Base-by-base conservation (phyloP, 371 early-diverging fungal genomes). In the Paramicrosporidium saccamoebae region DNA sequence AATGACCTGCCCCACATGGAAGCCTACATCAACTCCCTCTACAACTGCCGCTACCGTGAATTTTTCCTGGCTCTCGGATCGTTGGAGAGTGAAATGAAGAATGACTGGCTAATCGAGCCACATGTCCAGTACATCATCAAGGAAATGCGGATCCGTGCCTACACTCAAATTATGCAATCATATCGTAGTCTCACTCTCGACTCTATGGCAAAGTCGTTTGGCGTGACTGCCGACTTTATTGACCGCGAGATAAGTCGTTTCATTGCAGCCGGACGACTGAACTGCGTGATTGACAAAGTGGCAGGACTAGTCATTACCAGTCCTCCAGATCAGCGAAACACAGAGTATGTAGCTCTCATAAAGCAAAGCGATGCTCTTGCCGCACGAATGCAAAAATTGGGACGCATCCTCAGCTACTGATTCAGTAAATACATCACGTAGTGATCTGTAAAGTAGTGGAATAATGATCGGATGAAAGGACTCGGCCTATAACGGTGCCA, bases 241-340 rank as follows among this genome's bases (percentile, higher is more conserved):
- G 95, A 94, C 48, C 46, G 72, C 31, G 96, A 98, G 36, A 46
- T 98, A 20, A 67, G 79, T 27, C 61, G 60, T 29, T 94, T 86
- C 41, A 90, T 96, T 39, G 72, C 90, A 7, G 73, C 79, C 4
- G 86, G 84, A 10, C 73, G 94, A 13, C 51, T 98, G 21, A 77
- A 86, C 46, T 92, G 92, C 37, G 86, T 82, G 11, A 94, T 98
- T 39, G 97, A 98, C 49, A 86, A 86, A 40, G 88, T 97, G n/a
- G 68, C 64, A 27, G 86, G 88, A 9, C 63, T 90, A 17, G 77
- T 97, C 24, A 78, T 75, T 35, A 84, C 88, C 10, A 86, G 81
- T 49, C 65, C 86, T 25, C 81, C 84, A 4, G 90, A 88, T 30
- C 60, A 65, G 14, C 81, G 86, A 58, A 86, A 88, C 32, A 75